Percentiles rank a stretch among this genome's conserved stretches.
These are phyloP conservation scores for Knoxia roxburghii DNA, from an alignment of 257 asterid species.

Conservation along the genomic window DNA sequence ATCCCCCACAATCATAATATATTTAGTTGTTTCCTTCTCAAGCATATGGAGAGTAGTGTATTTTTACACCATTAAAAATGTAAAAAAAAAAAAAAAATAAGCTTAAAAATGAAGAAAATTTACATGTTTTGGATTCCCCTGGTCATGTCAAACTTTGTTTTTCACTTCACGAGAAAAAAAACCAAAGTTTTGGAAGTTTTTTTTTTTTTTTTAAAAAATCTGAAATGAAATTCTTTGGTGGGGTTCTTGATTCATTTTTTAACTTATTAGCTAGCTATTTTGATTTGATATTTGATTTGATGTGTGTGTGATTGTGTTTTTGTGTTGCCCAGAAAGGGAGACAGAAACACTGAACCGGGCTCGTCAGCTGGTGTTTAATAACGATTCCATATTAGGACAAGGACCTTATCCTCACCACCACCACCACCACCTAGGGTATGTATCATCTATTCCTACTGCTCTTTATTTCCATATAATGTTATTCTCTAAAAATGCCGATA, in stretches of 20 bases:
- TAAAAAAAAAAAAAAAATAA: too few relatives aligned
- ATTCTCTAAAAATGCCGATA: too few relatives aligned
- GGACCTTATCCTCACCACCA: slow-evolving; percentile 22
- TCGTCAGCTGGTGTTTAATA: slow-evolving; percentile 79
- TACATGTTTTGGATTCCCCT: too few relatives aligned
- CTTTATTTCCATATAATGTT: background rate
- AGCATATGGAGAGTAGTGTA: too few relatives aligned
- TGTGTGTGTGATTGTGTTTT: background rate
- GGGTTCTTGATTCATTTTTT: background rate
- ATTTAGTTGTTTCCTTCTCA: too few relatives aligned
- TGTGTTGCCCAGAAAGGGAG: slow-evolving; percentile 65
- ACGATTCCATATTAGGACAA: slow-evolving; percentile 53
- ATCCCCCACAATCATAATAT: background rate
- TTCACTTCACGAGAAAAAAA: slow-evolving; percentile 19
- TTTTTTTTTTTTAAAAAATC: background rate
- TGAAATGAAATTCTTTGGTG: slow-evolving; percentile 19
- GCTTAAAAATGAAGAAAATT: too few relatives aligned
- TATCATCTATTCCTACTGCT: background rate
- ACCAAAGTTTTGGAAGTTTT: background rate
- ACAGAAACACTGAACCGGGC: slow-evolving; percentile 92
- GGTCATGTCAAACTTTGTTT: slow-evolving; percentile 31
- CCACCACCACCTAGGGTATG: slow-evolving; percentile 43
- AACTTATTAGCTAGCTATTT: background rate
- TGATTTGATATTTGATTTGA: slow-evolving; percentile 23
- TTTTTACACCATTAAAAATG: too few relatives aligned